These are phyloP conservation scores for Xylaria cubensis DNA, from an alignment of 495 filamentous ascomycete genomes.

Conservation along the genomic window DNA sequence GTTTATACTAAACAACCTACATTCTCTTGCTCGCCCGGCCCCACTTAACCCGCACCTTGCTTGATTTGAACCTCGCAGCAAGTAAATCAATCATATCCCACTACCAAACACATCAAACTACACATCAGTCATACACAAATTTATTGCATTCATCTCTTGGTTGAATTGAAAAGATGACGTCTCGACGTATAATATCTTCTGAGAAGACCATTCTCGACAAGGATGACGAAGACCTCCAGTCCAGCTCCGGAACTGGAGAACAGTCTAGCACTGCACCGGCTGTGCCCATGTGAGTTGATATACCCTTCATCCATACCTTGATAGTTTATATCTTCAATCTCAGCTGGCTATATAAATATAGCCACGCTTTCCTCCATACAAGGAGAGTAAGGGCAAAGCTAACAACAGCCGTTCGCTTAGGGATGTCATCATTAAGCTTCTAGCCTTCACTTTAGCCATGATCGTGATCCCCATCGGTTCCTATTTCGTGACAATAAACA, in stretches of 20 bases:
- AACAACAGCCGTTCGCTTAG: slow-evolving; percentile 50
- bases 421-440: slow-evolving; percentile 84
- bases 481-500: slow-evolving; percentile 82
- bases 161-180: slow-evolving; percentile 56
- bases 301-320: not conserved
- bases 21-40: not conserved
- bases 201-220: slow-evolving; percentile 62
- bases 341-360: not conserved
- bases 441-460: slow-evolving; percentile 92
- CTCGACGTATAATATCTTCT: slow-evolving; percentile 60
- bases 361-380: not conserved
- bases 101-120: not conserved
- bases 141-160: not conserved
- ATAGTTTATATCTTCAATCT: not conserved
- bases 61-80: slow-evolving; percentile 6
- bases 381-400: not conserved
- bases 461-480: slow-evolving; percentile 80
- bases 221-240: slow-evolving; percentile 52
- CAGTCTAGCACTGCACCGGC: slow-evolving; percentile 66
- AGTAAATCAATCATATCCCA: not conserved
- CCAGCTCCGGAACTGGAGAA: slow-evolving; percentile 42
- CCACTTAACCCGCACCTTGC: slow-evolving; percentile 3
- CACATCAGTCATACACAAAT: not conserved
- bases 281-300: slow-evolving; percentile 70
- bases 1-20: too few species aligned